Evolutionary conservation across 2,329 filamentous ascomycete genomes (phyloP).

Genomic region (Fusarium clavum): DNA sequence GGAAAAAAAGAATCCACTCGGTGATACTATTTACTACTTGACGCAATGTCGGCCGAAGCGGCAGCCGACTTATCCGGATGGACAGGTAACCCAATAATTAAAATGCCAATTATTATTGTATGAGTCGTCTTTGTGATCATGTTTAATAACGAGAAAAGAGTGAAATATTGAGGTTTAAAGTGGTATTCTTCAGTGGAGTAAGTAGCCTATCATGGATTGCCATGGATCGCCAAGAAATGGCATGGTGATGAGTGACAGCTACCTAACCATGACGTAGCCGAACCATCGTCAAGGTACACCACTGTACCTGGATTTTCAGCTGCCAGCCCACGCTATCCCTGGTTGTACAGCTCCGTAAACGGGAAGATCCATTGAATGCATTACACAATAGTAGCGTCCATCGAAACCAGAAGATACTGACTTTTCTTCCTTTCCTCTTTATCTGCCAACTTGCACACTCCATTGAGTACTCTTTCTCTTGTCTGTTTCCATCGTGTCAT

Average conservation of each 20-base stretch:
- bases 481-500: constrained; percentile 24
- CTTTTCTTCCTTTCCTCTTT: neutral
- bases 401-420: neutral
- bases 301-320: constrained; percentile 1
- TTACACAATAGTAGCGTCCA: constrained; percentile 25
- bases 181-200: constrained; percentile 27
- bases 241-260: constrained; percentile 19
- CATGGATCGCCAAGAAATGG: constrained; percentile 37
- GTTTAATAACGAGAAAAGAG: constrained; percentile 12
- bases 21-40: constrained; percentile 22
- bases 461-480: constrained; percentile 22
- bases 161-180: constrained; percentile 7
- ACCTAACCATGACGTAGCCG: constrained; percentile 33
- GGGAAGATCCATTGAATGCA: constrained; percentile 27
- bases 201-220: constrained; percentile 27
- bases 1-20: constrained; percentile 29
- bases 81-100: neutral
- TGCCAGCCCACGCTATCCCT: constrained; percentile 13
- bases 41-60: constrained; percentile 8
- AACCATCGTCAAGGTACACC: constrained; percentile 9
- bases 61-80: constrained; percentile 30
- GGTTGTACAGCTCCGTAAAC: constrained; percentile 32
- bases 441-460: constrained; percentile 4
- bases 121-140: neutral
- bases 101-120: neutral